These are phyloP conservation scores for Apiotrichum laibachii DNA, from an alignment of 1,284 basidiomycete genomes.

Conservation along the genomic window DNA sequence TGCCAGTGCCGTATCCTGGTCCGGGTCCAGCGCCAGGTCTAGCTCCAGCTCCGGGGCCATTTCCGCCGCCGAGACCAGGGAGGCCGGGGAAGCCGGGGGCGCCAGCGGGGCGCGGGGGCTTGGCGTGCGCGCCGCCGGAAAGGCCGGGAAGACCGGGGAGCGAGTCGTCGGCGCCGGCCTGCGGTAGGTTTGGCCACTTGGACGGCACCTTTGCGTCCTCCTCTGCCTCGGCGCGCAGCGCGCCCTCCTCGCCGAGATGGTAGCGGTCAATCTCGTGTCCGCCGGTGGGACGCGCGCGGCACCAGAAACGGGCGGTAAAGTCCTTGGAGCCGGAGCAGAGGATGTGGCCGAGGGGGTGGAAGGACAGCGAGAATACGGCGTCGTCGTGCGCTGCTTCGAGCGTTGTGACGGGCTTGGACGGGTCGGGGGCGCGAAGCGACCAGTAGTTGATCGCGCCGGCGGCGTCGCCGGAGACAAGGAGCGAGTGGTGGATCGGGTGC, in stretches of 20 bases:
- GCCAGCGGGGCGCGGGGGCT: conserved; percentile 9
- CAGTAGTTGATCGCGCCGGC: conserved; percentile 91
- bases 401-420: conserved; percentile 65
- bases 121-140: background rate
- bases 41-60: no score
- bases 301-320: conserved; percentile 97
- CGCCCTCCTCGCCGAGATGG: conserved; percentile 47
- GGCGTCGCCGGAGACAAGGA: conserved; percentile 89
- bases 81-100: conserved; percentile 7
- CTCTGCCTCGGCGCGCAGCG: conserved; percentile 52
- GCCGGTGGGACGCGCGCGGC: conserved; percentile 64
- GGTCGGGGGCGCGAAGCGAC: conserved; percentile 62
- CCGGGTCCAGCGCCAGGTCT: no score
- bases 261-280: conserved; percentile 62
- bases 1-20: background rate
- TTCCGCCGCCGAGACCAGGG: background rate
- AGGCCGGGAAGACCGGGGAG: conserved; percentile 16
- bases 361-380: conserved; percentile 92
- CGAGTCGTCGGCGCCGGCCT: background rate
- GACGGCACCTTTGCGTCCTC: conserved; percentile 10
- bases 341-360: conserved; percentile 93
- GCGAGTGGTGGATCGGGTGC: conserved; percentile 85
- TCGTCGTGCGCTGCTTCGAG: conserved; percentile 93
- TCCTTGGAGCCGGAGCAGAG: conserved; percentile 91
- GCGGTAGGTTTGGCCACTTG: conserved; percentile 17